Conservation (phyloP, 768 basidiomycete genomes). For the Neoboletus magnificus region DNA sequence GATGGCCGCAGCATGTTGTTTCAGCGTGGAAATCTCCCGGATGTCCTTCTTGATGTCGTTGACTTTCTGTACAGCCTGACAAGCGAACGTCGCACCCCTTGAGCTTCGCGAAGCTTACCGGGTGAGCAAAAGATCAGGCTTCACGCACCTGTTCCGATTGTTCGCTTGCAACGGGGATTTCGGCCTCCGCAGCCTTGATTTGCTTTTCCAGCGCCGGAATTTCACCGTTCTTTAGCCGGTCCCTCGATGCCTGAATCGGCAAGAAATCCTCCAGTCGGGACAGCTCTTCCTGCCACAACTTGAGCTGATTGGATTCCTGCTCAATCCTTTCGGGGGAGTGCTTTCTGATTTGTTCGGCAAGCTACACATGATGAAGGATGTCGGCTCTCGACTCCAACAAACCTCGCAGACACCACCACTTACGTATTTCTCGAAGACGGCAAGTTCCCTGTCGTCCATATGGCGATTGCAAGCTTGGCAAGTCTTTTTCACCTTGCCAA, state of each 20-base stretch:
- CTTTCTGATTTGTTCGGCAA: constrained; percentile 60
- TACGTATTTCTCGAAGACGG: constrained; percentile 71
- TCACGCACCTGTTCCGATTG: constrained; percentile 60
- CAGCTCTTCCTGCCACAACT: constrained; percentile 60
- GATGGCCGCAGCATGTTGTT: constrained; percentile 58
- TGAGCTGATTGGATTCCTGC: constrained; percentile 35
- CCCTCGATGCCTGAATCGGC: constrained; percentile 51
- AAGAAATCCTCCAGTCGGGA: constrained; percentile 54
- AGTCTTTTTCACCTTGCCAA: constrained; percentile 58
- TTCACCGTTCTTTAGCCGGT: constrained; percentile 57
- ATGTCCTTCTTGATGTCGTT: constrained; percentile 54
- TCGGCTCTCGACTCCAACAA: not conserved
- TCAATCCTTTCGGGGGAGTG: constrained; percentile 45
- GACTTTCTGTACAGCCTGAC: constrained; percentile 52
- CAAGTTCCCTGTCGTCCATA: constrained; percentile 51
- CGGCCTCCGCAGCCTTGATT: constrained; percentile 53
- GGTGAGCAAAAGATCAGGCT: not conserved
- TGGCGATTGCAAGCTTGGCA: constrained; percentile 78
- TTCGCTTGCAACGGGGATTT: constrained; percentile 48
- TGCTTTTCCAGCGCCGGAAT: constrained; percentile 63
- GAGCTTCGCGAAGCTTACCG: not conserved
- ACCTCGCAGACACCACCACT: constrained; percentile 15
- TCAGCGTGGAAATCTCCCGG: constrained; percentile 57
- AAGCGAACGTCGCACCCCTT: not conserved
- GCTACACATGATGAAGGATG: constrained; percentile 36